Base-by-base conservation (phyloP, 2,329 filamentous ascomycete genomes). In the Fusarium citri region DNA sequence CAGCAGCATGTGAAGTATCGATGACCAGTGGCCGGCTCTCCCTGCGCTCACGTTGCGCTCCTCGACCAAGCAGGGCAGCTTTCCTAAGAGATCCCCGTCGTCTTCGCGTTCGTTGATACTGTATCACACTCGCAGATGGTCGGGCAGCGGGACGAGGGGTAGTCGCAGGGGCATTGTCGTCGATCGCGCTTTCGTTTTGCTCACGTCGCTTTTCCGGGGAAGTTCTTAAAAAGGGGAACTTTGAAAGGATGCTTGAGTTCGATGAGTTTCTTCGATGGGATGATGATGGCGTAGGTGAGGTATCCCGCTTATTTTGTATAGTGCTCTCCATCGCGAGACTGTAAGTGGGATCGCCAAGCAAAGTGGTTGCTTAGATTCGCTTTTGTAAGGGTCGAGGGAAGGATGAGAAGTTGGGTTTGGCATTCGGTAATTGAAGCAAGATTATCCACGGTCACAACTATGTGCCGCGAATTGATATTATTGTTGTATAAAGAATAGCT, bases 11-110 rank as follows among this genome's bases (percentile, higher is more conserved):
- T 25, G 79, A 77, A 22, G 80, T 83, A 58, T 85, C 80, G 57
- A 85, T 80, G 22, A 78, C 79, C 61, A 85, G 73, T 20, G 81
- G 77, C 57, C 83, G 86, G 59, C 79, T 80, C 59, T 89, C 89
- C 70, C 82, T 86, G 75, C 81, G 85, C 72, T 88, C 89, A 64
- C 87, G 85, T 78, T 87, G 89, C 57, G 85, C 88, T 66, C 91
- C 91, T 67, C 92, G 91, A 18, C 93, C 93, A 20, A 97, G 85
- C 50, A 97, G 84, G 26, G 94, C 94, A 14, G 93, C 93, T 80
- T 97, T 97, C 64, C 94, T 88, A 78, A 98, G 83, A 14, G 94
- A 97, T 6, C 94, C 94, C 77, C 92, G 92, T 64, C 94, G 88
- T 74, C 90, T 90, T 58, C 94, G 87, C 79, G 72, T 85, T 82